These are phyloP conservation scores for Amylostereum areolatum DNA, from an alignment of 1,284 basidiomycete genomes.

Conservation along the genomic window DNA sequence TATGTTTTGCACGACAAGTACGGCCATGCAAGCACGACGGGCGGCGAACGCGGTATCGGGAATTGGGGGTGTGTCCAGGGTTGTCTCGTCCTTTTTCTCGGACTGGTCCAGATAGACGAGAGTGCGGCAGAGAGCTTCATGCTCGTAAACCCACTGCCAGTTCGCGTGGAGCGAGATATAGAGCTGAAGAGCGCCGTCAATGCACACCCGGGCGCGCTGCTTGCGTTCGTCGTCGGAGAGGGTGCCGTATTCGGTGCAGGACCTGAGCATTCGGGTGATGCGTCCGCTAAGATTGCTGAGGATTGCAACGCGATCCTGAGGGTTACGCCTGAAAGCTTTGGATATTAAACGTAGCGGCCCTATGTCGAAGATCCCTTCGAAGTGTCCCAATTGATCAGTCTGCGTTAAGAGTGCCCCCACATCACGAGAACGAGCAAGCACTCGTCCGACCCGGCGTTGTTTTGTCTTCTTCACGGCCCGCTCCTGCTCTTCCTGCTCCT, in stretches of 20 bases:
- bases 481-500: not conserved
- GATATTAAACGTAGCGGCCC: too few species aligned
- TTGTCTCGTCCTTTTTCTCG: not conserved
- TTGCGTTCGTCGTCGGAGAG: not conserved
- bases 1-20: not conserved
- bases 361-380: too few species aligned
- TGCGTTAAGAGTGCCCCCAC: not conserved
- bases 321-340: too few species aligned
- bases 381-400: not conserved
- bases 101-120: not conserved
- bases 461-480: too few species aligned
- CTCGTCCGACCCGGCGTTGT: too few species aligned
- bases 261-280: constrained; percentile 8
- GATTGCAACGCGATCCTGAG: too few species aligned
- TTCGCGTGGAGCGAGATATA: not conserved
- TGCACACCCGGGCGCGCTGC: not conserved
- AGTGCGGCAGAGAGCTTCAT: not conserved
- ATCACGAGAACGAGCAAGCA: not conserved
- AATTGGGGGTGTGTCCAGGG: constrained; percentile 1
- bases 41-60: constrained; percentile 5
- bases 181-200: not conserved
- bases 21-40: constrained; percentile 4
- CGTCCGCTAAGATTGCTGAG: constrained; percentile 6
- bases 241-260: constrained; percentile 7
- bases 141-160: not conserved